Evolutionary conservation across 345 rosid genomes (phyloP).

Genomic region (Draba incana): DNA sequence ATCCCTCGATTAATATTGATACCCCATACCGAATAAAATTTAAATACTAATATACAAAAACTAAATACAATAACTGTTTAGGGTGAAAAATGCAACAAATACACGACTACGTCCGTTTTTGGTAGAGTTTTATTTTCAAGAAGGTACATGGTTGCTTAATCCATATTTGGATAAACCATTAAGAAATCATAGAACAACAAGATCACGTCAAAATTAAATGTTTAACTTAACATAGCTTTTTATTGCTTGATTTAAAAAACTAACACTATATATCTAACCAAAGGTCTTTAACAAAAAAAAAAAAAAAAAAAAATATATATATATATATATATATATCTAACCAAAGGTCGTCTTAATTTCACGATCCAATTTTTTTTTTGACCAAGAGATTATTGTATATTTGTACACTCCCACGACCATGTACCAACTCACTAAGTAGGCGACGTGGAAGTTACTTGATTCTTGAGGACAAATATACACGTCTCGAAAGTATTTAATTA

Average conservation of each 20-base stretch:
- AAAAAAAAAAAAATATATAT: too few relatives aligned
- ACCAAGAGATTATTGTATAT: not conserved
- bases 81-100: not conserved
- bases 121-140: not conserved
- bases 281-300: too few relatives aligned
- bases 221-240: too few relatives aligned
- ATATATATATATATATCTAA: too few relatives aligned
- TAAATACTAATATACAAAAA: slow-evolving; percentile 18
- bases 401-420: not conserved
- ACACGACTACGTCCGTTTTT: slow-evolving; percentile 5
- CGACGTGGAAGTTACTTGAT: slow-evolving; percentile 13
- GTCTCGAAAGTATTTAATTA: not conserved
- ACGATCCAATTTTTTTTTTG: not conserved
- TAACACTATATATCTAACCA: too few relatives aligned
- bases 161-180: not conserved
- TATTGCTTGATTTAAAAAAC: too few relatives aligned
- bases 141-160: slow-evolving; percentile 3
- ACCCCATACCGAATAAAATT: slow-evolving; percentile 34
- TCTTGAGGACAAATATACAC: slow-evolving; percentile 26
- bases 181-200: too few relatives aligned
- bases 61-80: slow-evolving; percentile 1
- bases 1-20: slow-evolving; percentile 25
- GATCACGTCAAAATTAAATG: too few relatives aligned
- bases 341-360: not conserved
- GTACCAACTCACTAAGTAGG: not conserved